Evolutionary conservation across 73 alveolate species (phyloP).

Genomic region (Effrenium voratum): DNA sequence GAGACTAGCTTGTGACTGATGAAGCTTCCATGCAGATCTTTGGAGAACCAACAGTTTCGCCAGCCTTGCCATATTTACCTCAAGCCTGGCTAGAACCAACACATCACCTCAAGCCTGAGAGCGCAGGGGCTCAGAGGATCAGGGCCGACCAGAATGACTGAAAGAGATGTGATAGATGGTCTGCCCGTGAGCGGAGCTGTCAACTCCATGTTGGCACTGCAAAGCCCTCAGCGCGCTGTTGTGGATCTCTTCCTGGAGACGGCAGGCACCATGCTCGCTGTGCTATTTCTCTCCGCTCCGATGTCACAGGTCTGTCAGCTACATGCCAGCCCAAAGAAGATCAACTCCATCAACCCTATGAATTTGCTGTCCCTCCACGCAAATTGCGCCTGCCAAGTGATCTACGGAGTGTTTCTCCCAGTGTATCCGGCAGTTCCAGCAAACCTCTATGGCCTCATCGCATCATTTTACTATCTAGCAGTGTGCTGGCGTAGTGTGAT

Average conservation of each 20-base stretch:
- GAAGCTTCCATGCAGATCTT: too few relatives aligned
- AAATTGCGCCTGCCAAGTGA: not conserved
- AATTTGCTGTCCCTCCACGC: slow-evolving; percentile 46
- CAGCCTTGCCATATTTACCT: too few relatives aligned
- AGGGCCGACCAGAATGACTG: too few relatives aligned
- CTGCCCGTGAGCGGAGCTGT: too few relatives aligned
- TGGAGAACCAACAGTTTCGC: too few relatives aligned
- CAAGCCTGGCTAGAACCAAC: too few relatives aligned
- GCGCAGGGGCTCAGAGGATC: too few relatives aligned
- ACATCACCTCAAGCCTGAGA: too few relatives aligned
- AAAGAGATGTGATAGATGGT: too few relatives aligned
- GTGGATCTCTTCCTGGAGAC: slow-evolving; percentile 12
- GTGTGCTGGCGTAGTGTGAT: not conserved
- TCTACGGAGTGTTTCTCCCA: slow-evolving; percentile 51
- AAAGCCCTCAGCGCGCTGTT: too few relatives aligned
- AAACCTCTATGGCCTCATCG: slow-evolving; percentile 31
- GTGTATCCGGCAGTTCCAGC: slow-evolving; percentile 62
- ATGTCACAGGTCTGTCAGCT: slow-evolving; percentile 52
- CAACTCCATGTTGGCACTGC: too few relatives aligned
- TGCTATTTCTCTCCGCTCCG: slow-evolving; percentile 50
- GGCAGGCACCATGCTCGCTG: slow-evolving; percentile 43
- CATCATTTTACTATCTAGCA: not conserved
- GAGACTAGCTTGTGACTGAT: too few relatives aligned
- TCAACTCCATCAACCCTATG: slow-evolving; percentile 33
- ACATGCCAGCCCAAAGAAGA: slow-evolving; percentile 27